Evolutionary conservation across 257 asterid genomes (phyloP).

Genomic region (Ilex asprella): DNA sequence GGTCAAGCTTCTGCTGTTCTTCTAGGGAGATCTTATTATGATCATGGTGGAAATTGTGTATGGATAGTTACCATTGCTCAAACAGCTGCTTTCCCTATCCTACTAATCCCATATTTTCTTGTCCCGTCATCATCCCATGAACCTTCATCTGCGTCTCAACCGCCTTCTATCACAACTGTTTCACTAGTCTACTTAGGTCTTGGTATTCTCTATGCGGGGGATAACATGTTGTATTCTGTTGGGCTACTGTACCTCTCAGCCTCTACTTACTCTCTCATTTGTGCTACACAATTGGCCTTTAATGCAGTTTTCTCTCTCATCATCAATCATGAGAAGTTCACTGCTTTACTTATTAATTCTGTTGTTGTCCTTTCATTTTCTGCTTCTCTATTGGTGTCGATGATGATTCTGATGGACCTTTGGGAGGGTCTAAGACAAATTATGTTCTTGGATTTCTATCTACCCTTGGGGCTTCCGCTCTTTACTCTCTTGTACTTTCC

Average conservation of each 20-base stretch:
- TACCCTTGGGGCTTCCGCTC: slow-evolving; percentile 1
- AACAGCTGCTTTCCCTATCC: not conserved
- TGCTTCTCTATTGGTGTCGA: slow-evolving; percentile 2
- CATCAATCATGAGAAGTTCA: not conserved
- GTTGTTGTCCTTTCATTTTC: not conserved
- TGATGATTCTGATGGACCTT: not conserved
- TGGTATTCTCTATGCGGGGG: not conserved
- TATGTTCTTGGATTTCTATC: not conserved
- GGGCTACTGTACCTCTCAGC: slow-evolving; percentile 1
- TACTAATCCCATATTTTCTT: not conserved
- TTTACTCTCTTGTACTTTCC: slow-evolving; percentile 1
- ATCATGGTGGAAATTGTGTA: slow-evolving; percentile 1
- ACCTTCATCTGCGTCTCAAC: not conserved
- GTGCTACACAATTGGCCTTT: not conserved
- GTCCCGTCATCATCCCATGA: not conserved
- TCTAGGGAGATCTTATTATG: not conserved
- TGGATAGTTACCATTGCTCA: slow-evolving; percentile 1
- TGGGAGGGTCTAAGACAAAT: not conserved
- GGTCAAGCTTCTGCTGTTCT: not conserved
- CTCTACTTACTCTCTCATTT: not conserved
- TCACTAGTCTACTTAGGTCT: not conserved
- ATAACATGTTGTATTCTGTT: not conserved
- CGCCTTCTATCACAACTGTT: not conserved
- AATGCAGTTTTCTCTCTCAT: not conserved
- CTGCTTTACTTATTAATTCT: not conserved